Evolutionary conservation across 768 basidiomycete genomes (phyloP), one percentile per base, ranked within the genome.

Genomic region (Trametes villosa): DNA sequence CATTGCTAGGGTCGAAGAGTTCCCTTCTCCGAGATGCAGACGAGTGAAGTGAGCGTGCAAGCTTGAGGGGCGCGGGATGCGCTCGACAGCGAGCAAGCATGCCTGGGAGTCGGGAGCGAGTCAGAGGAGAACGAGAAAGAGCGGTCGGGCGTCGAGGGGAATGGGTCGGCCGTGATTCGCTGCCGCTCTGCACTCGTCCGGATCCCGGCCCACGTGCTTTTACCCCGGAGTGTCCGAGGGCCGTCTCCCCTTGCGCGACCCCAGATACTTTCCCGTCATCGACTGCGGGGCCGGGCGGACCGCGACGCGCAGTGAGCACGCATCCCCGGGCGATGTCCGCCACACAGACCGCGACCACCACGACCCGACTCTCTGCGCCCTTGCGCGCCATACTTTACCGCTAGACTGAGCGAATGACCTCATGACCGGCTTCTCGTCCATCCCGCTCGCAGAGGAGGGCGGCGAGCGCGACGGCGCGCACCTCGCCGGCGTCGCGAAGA

Each of bases 401-500:
- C 36, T 38, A 17, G 13, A 15, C 36, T 9, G 8, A 17, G 18
- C 36, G 15, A 38, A 62, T 62, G 54, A 24, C 40, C 31, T 54
- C 36, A 85, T 86, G 84, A 84, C 84, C 30, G 83, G 82, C 51
- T 81, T 83, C 58, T 72, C 80, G 59, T 70, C 76, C 57, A 67
- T 86, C 47, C 79, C 83, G 33, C 40, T 79, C 30, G 79, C 77
- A 8, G 77, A 79, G 51, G 80, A 81, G 61, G 75, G 78, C 29
- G 79, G 74, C 3, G 67, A 68, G 40, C 67, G 72, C 22, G 68
- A 75, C 17, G 70, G 71, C 13, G 66, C 74, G 47, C 77, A 76
- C 33, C 77, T 83, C 76, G 74, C 70, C 24, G 89, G 89, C 20
- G 75, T 78, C 27, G 78, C 90, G 0, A 80, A 76, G 57, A 84